These are phyloP conservation scores for Thamnidium elegans DNA, from an alignment of 192 early-diverging fungal species.

Conservation along the genomic window DNA sequence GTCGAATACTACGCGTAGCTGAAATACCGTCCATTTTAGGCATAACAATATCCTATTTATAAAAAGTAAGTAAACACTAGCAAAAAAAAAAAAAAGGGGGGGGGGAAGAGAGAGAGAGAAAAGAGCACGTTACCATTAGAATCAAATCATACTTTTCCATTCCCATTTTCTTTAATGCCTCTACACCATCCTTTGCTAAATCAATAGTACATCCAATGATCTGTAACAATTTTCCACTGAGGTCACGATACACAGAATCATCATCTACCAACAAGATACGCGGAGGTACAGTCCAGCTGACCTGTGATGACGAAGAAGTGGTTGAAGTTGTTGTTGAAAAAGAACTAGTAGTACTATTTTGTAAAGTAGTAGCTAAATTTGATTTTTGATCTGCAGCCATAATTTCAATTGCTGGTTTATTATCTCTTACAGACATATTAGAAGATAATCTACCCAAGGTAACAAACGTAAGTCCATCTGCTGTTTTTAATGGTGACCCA, in stretches of 20 bases:
- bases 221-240: slow-evolving; percentile 55
- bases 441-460: slow-evolving; percentile 16
- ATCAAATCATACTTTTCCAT: slow-evolving; percentile 72
- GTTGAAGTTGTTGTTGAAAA: no score
- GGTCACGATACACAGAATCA: slow-evolving; percentile 55
- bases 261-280: slow-evolving; percentile 69
- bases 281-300: slow-evolving; percentile 29
- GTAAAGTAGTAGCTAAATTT: slow-evolving; percentile 1
- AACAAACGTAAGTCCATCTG: slow-evolving; percentile 13
- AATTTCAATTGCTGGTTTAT: slow-evolving; percentile 19
- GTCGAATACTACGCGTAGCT: slow-evolving; percentile 67
- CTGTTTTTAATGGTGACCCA: slow-evolving; percentile 16
- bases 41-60: slow-evolving; percentile 66
- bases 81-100: no score
- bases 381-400: slow-evolving; percentile 17
- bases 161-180: slow-evolving; percentile 61
- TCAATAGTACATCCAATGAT: slow-evolving; percentile 69
- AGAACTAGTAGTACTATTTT: not conserved
- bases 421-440: slow-evolving; percentile 12
- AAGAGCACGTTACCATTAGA: slow-evolving; percentile 57
- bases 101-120: not conserved
- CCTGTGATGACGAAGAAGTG: slow-evolving; percentile 6
- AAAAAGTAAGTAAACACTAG: not conserved
- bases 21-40: slow-evolving; percentile 68
- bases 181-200: slow-evolving; percentile 65